Evolutionary conservation across 1,139 yeast genomes (phyloP).

Genomic region (Meyerozyma smithsonii): DNA sequence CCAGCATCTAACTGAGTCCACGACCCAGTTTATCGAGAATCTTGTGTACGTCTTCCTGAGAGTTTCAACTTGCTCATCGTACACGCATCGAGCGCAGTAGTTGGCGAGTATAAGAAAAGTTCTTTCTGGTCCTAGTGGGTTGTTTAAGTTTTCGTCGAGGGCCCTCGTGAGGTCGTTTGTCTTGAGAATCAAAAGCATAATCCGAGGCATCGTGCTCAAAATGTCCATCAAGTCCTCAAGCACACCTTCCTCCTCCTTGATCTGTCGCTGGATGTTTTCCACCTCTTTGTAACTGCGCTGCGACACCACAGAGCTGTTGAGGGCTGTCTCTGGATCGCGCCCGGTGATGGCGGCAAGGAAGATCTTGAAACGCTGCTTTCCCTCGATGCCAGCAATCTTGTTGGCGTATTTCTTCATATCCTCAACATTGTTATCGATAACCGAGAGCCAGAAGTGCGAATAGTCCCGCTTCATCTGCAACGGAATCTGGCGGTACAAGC

Average conservation of each 20-base stretch:
- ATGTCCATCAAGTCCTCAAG: slow-evolving; percentile 76
- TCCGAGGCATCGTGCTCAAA: slow-evolving; percentile 75
- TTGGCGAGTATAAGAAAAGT: slow-evolving; percentile 85
- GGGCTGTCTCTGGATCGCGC: slow-evolving; percentile 45
- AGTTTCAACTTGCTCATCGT: slow-evolving; percentile 52
- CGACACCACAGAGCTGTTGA: slow-evolving; percentile 46
- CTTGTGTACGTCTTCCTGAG: slow-evolving; percentile 26
- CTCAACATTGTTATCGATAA: slow-evolving; percentile 64
- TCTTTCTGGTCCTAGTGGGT: slow-evolving; percentile 84
- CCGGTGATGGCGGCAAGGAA: slow-evolving; percentile 96
- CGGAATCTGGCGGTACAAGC: slow-evolving; percentile 83
- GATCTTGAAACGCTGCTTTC: slow-evolving; percentile 67
- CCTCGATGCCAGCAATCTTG: slow-evolving; percentile 75
- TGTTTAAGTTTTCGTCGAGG: slow-evolving; percentile 75
- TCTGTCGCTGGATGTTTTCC: slow-evolving; percentile 56
- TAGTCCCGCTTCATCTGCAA: slow-evolving; percentile 73
- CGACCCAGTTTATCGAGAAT: slow-evolving; percentile 37
- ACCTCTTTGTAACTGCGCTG: slow-evolving; percentile 56
- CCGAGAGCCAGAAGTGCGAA: slow-evolving; percentile 89
- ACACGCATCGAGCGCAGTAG: slow-evolving; percentile 81
- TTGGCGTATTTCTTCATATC: slow-evolving; percentile 71
- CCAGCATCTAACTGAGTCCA: slow-evolving; percentile 9
- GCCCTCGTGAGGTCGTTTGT: slow-evolving; percentile 92
- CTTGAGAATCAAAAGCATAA: slow-evolving; percentile 79
- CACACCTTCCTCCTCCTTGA: slow-evolving; percentile 54